These are phyloP conservation scores for Saccharomyces hybrid DNA, from an alignment of 1,139 yeast species.

Conservation along the genomic window DNA sequence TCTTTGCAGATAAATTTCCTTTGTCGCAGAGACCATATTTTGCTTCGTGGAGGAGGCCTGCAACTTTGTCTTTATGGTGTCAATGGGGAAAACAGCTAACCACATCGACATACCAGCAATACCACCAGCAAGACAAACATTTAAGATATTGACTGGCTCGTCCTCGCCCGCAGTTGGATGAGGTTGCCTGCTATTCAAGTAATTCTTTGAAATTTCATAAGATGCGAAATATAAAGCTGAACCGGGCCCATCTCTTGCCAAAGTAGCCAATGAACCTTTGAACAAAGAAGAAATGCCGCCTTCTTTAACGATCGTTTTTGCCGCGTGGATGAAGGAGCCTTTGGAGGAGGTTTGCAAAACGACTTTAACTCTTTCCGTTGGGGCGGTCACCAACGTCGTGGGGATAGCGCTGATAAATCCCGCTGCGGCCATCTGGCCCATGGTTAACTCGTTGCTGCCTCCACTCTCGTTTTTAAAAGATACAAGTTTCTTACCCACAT, in stretches of 20 bases:
- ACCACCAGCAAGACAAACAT: conserved; percentile 88
- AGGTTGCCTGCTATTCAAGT: conserved; percentile 38
- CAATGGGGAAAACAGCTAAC: conserved; percentile 93
- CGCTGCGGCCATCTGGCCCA: conserved; percentile 75
- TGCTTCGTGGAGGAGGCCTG: conserved; percentile 58
- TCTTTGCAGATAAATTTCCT: conserved; percentile 47
- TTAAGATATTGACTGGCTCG: conserved; percentile 52
- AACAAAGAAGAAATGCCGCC: conserved; percentile 84
- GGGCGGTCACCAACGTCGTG: conserved; percentile 92
- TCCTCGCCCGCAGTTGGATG: conserved; percentile 32
- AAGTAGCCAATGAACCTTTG: conserved; percentile 86
- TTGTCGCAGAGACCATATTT: conserved; percentile 61
- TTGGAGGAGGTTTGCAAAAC: conserved; percentile 71
- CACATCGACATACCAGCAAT: conserved; percentile 96
- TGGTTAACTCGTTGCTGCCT: conserved; percentile 36
- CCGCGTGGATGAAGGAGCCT: conserved; percentile 38
- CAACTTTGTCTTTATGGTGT: conserved; percentile 85
- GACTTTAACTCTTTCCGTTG: conserved; percentile 92
- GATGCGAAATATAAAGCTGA: conserved; percentile 94
- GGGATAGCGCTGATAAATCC: conserved; percentile 94
- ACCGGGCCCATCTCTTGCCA: conserved; percentile 97
- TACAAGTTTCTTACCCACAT: conserved; percentile 77
- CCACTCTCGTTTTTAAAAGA: conserved; percentile 20
- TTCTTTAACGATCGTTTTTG: conserved; percentile 60
- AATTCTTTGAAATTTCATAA: conserved; percentile 71